Percentiles rank a stretch among this genome's conserved stretches.
Conservation (phyloP, 805 yeast genomes). For the Candida broadrunensis region DNA sequence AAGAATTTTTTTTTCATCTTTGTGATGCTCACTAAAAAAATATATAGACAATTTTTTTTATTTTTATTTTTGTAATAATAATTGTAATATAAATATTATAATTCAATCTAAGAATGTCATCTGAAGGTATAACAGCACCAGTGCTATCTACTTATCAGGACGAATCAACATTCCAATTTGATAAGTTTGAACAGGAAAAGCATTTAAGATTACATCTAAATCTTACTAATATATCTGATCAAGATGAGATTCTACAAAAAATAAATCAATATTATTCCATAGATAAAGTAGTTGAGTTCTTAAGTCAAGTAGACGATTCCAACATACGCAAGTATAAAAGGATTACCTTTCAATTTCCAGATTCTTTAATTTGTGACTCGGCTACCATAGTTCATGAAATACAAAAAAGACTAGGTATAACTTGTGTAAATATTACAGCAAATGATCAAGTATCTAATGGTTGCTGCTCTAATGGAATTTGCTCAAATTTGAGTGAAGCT, state of each 20-base stretch:
- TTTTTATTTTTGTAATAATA: no score
- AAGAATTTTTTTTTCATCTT: neutral
- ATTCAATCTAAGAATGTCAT: no score
- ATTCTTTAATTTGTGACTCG: conserved; percentile 72
- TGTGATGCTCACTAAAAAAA: no score
- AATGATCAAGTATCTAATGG: neutral
- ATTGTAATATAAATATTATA: neutral
- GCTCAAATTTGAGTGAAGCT: neutral
- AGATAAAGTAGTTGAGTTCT: conserved; percentile 40
- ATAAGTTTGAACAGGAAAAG: conserved; percentile 30
- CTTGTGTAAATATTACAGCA: neutral
- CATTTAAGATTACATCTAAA: conserved; percentile 23
- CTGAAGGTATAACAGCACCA: conserved; percentile 48
- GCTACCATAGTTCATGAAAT: conserved; percentile 60
- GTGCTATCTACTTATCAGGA: conserved; percentile 73
- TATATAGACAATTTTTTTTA: neutral
- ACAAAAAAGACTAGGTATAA: conserved; percentile 32
- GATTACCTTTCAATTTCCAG: conserved; percentile 91
- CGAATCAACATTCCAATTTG: conserved; percentile 51
- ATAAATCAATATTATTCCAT: conserved; percentile 56
- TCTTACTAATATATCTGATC: conserved; percentile 9
- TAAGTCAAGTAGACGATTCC: conserved; percentile 28
- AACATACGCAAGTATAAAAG: conserved; percentile 32
- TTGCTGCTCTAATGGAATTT: neutral
- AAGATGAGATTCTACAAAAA: conserved; percentile 22